Conservation (phyloP, 306 rosid species). For the Ziziphus jujuba region DNA sequence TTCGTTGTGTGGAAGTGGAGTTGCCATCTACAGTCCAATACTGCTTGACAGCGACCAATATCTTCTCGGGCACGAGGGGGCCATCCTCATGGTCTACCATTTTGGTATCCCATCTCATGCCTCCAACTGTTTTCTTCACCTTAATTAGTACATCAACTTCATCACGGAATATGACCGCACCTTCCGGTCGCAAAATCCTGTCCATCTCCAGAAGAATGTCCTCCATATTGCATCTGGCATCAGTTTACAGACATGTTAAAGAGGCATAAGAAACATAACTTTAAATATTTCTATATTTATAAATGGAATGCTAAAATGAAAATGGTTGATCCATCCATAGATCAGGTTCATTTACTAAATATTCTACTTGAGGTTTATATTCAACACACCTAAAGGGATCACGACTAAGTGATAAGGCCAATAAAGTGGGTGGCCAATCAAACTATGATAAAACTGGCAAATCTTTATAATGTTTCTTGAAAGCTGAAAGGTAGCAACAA, state of each 20-base stretch:
- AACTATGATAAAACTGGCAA: too few relatives aligned
- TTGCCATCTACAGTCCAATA: slow-evolving; percentile 84
- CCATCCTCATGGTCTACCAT: slow-evolving; percentile 97
- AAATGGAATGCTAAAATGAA: too few relatives aligned
- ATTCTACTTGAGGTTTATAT: too few relatives aligned
- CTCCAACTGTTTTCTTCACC: slow-evolving; percentile 76
- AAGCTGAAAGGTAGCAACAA: too few relatives aligned
- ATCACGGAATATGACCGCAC: slow-evolving; percentile 86
- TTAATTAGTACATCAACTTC: slow-evolving; percentile 67
- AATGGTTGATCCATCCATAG: too few relatives aligned
- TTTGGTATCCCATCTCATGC: slow-evolving; percentile 92
- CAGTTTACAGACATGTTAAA: slow-evolving; percentile 7
- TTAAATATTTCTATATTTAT: too few relatives aligned
- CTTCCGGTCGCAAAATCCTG: slow-evolving; percentile 88
- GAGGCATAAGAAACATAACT: not conserved
- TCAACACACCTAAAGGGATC: too few relatives aligned
- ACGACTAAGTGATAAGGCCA: too few relatives aligned
- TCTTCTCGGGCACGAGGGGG: slow-evolving; percentile 88
- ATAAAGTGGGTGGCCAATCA: too few relatives aligned
- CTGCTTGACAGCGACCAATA: slow-evolving; percentile 87
- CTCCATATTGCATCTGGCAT: slow-evolving; percentile 72
- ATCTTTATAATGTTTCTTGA: too few relatives aligned
- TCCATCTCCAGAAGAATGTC: slow-evolving; percentile 98
- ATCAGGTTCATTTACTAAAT: too few relatives aligned
- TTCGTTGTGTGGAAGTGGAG: slow-evolving; percentile 54